Conservation (phyloP, 768 basidiomycete species). For the Fomitopsis serialis region DNA sequence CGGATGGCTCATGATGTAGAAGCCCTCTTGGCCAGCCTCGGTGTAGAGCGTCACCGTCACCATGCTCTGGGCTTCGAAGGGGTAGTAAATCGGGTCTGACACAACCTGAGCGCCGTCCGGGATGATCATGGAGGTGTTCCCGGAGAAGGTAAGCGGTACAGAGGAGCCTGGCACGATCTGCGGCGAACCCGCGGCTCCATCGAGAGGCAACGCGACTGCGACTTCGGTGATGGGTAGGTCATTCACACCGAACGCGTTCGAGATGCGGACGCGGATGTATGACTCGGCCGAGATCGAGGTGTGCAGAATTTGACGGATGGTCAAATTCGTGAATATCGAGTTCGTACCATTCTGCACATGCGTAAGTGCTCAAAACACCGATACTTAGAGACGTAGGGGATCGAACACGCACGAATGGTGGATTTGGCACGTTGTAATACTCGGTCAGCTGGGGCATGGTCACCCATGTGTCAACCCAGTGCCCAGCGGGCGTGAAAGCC, state of each 20-base stretch:
- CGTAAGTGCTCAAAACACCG: background rate
- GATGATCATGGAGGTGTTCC: slow-evolving; percentile 31
- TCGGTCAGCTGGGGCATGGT: slow-evolving; percentile 28
- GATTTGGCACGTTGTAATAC: slow-evolving; percentile 23
- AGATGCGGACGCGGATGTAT: slow-evolving; percentile 39
- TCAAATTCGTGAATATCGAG: slow-evolving; percentile 38
- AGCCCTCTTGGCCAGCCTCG: slow-evolving; percentile 34
- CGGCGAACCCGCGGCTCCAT: slow-evolving; percentile 31
- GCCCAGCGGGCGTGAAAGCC: slow-evolving; percentile 6
- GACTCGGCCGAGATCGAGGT: slow-evolving; percentile 19
- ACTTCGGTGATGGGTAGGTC: slow-evolving; percentile 40
- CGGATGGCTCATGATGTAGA: slow-evolving; percentile 40
- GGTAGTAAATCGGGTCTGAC: slow-evolving; percentile 40
- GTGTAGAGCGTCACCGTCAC: slow-evolving; percentile 39
- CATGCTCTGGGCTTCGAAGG: slow-evolving; percentile 31
- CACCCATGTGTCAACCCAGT: slow-evolving; percentile 26
- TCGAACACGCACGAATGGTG: slow-evolving; percentile 13
- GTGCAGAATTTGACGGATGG: slow-evolving; percentile 45
- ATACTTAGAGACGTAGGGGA: background rate
- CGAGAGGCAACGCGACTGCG: slow-evolving; percentile 35
- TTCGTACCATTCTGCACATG: slow-evolving; percentile 16
- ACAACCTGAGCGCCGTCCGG: slow-evolving; percentile 41
- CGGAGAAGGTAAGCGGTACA: slow-evolving; percentile 39
- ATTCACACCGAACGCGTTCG: slow-evolving; percentile 42
- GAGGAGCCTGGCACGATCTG: slow-evolving; percentile 31